Base-by-base conservation (phyloP, 345 rosid genomes). In the Eucalyptus cladocalyx region DNA sequence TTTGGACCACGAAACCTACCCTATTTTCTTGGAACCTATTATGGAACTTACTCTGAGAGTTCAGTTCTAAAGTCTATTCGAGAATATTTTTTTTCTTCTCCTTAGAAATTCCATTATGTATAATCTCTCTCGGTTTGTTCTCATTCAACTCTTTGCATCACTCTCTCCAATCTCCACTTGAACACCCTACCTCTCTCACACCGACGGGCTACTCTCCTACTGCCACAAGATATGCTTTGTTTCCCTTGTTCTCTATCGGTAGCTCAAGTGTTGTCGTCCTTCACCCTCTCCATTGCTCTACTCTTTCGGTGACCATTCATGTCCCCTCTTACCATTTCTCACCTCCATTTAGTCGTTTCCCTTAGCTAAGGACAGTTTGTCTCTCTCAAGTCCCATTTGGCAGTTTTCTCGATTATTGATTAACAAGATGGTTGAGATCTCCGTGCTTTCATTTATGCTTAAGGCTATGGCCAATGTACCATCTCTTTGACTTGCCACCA, bases 61-160 rank as follows among this genome's bases (percentile, higher is more conserved):
- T 32, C 0, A 13, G 2, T n/a, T 8, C 37, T 5, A n/a, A 65
- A 14, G 76, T n/a, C 11, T n/a, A 65, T 16, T 2, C 3, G 0
- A n/a, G 9, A n/a, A 28, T 6, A 19, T 62, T 13, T 30, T 12
- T 4, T 30, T 6, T 15, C 7, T 28, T 28, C 69, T 28, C 32
- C n/a, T 13, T 62, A 62, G 32, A 7, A 62, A 30, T 28, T 28
- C 32, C 17, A 6, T 28, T 62, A 6, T 28, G 34, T 28, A 62
- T 62, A 26, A 58, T 3, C 9, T 13, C 16, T 62, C 17, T 62
- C 0, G 1, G 4, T 30, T 62, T 62, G 69, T 13, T 62, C 34
- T 62, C 32, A 62, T 30, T 62, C 69, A 62, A 62, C 34, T 62
- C 32, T 28, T 6, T 60, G 8, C 32, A 28, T 60, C 69, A 60